Conservation (phyloP, 1,139 yeast species). For the Nakaseomyces glabratus region DNA sequence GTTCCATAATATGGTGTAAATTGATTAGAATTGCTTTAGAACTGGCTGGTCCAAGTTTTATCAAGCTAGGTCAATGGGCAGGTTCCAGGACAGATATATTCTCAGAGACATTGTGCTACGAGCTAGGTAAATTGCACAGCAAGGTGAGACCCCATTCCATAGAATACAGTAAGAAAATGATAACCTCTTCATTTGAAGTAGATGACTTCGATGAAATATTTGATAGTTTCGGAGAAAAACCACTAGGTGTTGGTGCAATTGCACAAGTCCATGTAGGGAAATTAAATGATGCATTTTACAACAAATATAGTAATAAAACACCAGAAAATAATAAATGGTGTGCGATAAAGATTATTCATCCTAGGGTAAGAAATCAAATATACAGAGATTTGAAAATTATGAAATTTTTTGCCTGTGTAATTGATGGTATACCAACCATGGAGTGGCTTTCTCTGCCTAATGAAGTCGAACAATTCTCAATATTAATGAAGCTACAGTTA, state of each 20-base stretch:
- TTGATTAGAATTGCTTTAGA: constrained; percentile 65
- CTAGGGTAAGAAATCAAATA: constrained; percentile 63
- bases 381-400: constrained; percentile 77
- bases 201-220: constrained; percentile 56
- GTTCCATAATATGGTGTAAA: constrained; percentile 65
- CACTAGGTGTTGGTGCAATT: constrained; percentile 94
- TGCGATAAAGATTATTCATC: constrained; percentile 90
- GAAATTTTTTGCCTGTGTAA: constrained; percentile 62
- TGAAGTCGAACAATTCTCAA: constrained; percentile 81
- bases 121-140: constrained; percentile 70
- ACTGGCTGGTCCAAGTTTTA: constrained; percentile 86
- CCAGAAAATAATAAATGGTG: constrained; percentile 41
- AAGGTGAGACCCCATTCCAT: constrained; percentile 71
- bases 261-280: constrained; percentile 89
- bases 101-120: constrained; percentile 69
- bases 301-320: constrained; percentile 31
- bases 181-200: constrained; percentile 55
- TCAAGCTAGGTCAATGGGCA: constrained; percentile 98
- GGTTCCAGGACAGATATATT: constrained; percentile 96
- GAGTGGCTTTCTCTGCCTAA: constrained; percentile 95
- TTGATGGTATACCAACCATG: constrained; percentile 80
- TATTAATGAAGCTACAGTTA: constrained; percentile 79
- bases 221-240: constrained; percentile 64
- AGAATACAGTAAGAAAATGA: constrained; percentile 46
- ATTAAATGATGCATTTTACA: constrained; percentile 41